Percentiles rank a stretch among this genome's conserved stretches.
These are phyloP conservation scores for Diversispora epigaea DNA, from an alignment of 192 early-diverging fungal genomes.

Conservation along the genomic window DNA sequence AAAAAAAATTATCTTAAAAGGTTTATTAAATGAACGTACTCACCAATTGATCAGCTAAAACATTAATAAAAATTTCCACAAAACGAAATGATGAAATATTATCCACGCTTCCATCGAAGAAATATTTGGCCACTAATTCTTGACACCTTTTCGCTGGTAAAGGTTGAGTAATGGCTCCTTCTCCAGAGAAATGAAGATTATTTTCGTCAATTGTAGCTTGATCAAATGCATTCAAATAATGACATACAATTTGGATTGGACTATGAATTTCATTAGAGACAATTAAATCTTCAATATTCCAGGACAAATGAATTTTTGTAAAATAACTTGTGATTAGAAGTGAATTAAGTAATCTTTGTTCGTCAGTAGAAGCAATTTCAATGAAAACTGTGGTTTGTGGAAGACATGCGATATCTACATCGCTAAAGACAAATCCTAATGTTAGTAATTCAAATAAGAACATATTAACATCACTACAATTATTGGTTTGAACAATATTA, in stretches of 20 bases:
- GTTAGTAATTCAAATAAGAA: constrained; percentile 25
- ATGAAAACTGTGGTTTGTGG: constrained; percentile 10
- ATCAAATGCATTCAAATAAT: constrained; percentile 13
- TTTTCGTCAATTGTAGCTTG: not conserved
- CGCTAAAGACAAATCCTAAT: constrained; percentile 6
- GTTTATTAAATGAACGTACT: not conserved
- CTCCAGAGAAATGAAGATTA: constrained; percentile 17
- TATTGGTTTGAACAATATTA: not conserved
- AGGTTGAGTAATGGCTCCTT: not conserved
- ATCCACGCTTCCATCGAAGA: not conserved
- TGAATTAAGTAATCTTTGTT: constrained; percentile 23
- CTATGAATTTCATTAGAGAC: constrained; percentile 23
- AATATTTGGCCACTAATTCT: constrained; percentile 17
- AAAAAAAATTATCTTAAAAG: constrained; percentile 22
- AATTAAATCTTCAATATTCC: constrained; percentile 24
- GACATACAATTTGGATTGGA: constrained; percentile 31
- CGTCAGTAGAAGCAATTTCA: constrained; percentile 26
- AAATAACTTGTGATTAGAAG: constrained; percentile 11
- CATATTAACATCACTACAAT: constrained; percentile 14
- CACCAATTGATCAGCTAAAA: not conserved
- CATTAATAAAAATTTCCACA: constrained; percentile 29
- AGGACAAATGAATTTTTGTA: not conserved
- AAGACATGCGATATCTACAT: constrained; percentile 13
- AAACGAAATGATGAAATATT: constrained; percentile 25
- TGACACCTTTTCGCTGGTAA: constrained; percentile 3